Base-by-base conservation (phyloP, 768 basidiomycete genomes). In the Tulasnella sp. region DNA sequence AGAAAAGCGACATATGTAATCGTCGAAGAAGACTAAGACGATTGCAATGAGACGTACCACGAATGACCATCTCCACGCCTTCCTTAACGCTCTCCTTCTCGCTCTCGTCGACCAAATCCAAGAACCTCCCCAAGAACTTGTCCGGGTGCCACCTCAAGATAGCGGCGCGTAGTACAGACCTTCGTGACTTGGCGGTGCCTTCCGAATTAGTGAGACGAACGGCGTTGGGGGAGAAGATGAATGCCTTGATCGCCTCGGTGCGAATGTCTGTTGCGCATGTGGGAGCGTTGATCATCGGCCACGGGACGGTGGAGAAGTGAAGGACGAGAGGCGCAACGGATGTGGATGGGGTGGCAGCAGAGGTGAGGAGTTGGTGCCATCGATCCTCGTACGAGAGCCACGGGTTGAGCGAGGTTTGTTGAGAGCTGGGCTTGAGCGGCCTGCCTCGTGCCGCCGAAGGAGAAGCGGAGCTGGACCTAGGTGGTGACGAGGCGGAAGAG, bases 301-400 rank as follows among this genome's bases (percentile, higher is more conserved):
- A 58, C 19, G 56, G 56, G 21, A 58, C 45, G 21, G 56, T 48
- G 23, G 42, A 48, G 45, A 58, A 58, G n/a, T 27, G 23, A 21
- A 58, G 41, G 23, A 45, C 26, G 52, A 54, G 29, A 17, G 21
- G 3, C 9, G 53, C 4, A 24, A 11, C 42, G 15, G 32, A 42
- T 17, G 55, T 17, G n/a, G 29, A 19, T 5, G 34, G 15, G 34
- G 34, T 38, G 34, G 34, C 5, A 48, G 47, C 5, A n/a, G 47
- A 48, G 41, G 56, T 45, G 23, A 24, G 38, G 56, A 58, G 41
- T 45, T 58, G 45, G 26, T 44, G 43, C 56, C 56, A 58, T 15
- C 56, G 45, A 29, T 58, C 56, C 45, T 58, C 43, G 45, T 58
- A 58, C 1, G 56, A 58, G 26, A 48, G 56, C 45, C 42, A 58